Percentiles rank a stretch among this genome's conserved stretches.
phyloP scores from a whole-genome alignment of 768 basidiomycete genomes.

The Lactarius quietus region DNA sequence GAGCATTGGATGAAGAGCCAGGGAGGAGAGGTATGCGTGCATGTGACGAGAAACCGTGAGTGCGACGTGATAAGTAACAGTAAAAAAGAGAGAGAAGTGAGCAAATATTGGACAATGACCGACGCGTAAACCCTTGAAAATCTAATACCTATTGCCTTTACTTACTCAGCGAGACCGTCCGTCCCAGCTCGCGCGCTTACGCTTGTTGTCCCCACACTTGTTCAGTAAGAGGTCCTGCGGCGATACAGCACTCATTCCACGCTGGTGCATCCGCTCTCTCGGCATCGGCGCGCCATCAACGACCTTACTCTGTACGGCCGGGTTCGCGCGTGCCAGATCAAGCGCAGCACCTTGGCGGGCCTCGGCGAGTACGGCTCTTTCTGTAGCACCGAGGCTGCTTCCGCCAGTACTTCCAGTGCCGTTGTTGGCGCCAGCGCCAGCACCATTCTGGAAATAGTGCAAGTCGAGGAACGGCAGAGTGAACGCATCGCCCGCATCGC shows the following conservation, averaged over 20 bases:
- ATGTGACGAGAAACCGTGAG: conserved; percentile 18
- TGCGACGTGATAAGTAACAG: conserved; percentile 18
- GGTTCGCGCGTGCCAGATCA: conserved; percentile 44
- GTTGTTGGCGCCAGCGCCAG: conserved; percentile 27
- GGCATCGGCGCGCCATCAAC: conserved; percentile 23
- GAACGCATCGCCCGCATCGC: conserved; percentile 33
- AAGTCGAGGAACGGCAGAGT: conserved; percentile 65
- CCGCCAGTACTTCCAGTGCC: conserved; percentile 21
- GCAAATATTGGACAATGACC: neutral
- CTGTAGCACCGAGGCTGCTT: neutral
- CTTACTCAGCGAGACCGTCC: conserved; percentile 36
- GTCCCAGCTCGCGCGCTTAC: conserved; percentile 58
- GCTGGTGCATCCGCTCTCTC: conserved; percentile 39
- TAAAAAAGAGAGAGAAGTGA: conserved; percentile 16
- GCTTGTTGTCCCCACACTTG: conserved; percentile 48
- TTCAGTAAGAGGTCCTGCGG: conserved; percentile 50
- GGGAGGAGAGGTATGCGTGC: conserved; percentile 7
- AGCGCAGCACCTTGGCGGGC: conserved; percentile 47
- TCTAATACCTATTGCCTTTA: neutral
- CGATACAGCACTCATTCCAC: conserved; percentile 50
- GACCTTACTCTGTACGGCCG: conserved; percentile 13
- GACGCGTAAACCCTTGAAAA: neutral
- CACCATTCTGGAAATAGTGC: conserved; percentile 51
- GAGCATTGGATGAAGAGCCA: neutral
- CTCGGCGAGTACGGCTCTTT: neutral